These are phyloP conservation scores for Kokia cookei DNA, from an alignment of 441 rosid genomes.

Conservation along the genomic window DNA sequence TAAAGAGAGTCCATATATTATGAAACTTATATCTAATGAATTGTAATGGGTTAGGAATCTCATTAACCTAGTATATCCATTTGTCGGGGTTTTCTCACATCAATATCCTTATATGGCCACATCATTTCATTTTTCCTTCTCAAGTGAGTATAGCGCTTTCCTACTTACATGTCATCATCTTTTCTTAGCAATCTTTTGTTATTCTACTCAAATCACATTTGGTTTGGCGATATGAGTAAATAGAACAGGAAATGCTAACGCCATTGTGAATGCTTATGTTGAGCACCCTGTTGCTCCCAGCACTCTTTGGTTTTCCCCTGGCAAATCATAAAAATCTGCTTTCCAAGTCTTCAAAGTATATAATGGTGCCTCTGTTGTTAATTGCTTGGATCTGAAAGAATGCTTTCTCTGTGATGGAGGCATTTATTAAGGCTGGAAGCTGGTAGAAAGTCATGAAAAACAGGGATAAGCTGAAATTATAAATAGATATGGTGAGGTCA, in stretches of 20 bases:
- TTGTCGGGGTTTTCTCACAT: not conserved
- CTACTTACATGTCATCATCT: not conserved
- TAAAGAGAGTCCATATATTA: not conserved
- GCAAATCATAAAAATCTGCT: not conserved
- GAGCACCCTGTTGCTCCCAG: not conserved
- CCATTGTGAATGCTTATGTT: not conserved
- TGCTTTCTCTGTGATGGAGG: not conserved
- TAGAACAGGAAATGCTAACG: not conserved
- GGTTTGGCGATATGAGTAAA: not conserved
- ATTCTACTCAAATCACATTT: not conserved
- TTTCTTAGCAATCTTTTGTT: not conserved
- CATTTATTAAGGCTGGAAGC: not conserved
- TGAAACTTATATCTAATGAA: not conserved
- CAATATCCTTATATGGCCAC: not conserved
- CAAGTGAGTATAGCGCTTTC: not conserved
- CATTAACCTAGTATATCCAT: not conserved
- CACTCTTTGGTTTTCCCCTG: not conserved
- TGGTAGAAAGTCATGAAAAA: not conserved
- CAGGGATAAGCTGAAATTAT: not conserved
- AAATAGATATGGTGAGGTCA: not conserved
- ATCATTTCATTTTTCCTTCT: not conserved
- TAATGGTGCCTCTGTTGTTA: not conserved
- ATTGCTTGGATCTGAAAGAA: not conserved
- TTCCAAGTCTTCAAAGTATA: not conserved
- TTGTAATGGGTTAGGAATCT: constrained; percentile 3